Base-by-base conservation (phyloP, 768 basidiomycete species). In the Rickenella mellea region DNA sequence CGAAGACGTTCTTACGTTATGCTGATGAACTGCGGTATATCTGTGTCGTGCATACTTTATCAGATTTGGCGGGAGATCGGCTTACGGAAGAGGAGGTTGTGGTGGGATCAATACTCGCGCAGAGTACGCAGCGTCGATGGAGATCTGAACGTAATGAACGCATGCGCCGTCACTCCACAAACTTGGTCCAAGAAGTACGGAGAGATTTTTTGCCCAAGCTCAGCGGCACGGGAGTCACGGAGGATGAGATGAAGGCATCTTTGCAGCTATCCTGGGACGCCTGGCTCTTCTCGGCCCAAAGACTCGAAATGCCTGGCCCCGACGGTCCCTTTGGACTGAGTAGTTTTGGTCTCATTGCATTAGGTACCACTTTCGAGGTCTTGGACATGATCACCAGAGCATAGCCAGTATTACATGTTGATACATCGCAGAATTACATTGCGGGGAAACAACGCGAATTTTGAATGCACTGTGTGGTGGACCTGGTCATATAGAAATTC, bases 31-130 rank as follows among this genome's bases (percentile, higher is more conserved):
- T 90, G 45, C 59, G 67, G 12, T 89, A 86, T 55, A 81, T 86
- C 41, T 74, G 78, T 46, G 60, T 68, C 12, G 80, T 80, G 0
- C 83, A 85, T 53, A 74, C 78, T 0, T 58, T 88, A 8, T 74
- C 80, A 7, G 69, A 72, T 41, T 60, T 65, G 7, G 68, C 77
- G 1, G 76, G 71, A 7, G 66, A 66, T 6, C 69, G 69, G 24
- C 65, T 90, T 26, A 57, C 67, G 5, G 87, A 90, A 53, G 79
- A 81, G 39, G 87, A 90, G 51, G 68, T 87, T 19, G 79, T 86
- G 1, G 60, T 78, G 24, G 85, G 84, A 15, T 78, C 80, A 0
- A 90, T 90, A 43, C 59, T 86, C 33, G 81, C 76, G 1, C 78
- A 78, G 45, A 84, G 80, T 51, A 61, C 73, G 1, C 76, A 86